Evolutionary conservation across 331 rosid genomes (phyloP).

Genomic region (Spiraea crenata): DNA sequence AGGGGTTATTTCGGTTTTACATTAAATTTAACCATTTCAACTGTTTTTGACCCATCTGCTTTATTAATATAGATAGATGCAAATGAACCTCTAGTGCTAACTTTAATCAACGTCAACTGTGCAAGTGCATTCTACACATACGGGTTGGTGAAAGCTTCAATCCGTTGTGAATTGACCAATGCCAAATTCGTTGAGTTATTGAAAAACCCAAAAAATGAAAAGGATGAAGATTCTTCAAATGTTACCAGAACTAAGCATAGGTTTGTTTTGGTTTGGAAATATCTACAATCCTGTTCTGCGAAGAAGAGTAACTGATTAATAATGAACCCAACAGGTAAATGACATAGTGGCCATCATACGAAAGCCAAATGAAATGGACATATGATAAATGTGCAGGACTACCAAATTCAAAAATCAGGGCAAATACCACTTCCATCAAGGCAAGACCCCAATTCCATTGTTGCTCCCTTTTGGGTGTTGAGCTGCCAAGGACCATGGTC

Average conservation of each 20-base stretch:
- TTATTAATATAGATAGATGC: too few species aligned
- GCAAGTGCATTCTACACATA: slow-evolving; percentile 5
- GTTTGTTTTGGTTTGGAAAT: background rate
- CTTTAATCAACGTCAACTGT: background rate
- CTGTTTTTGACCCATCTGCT: too few species aligned
- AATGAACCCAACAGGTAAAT: slow-evolving; percentile 12
- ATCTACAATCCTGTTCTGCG: background rate
- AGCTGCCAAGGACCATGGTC: slow-evolving; percentile 38
- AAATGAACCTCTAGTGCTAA: background rate
- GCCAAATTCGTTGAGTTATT: background rate
- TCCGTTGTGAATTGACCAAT: background rate
- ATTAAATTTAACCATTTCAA: too few species aligned
- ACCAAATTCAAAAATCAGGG: slow-evolving; percentile 26
- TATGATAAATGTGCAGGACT: slow-evolving; percentile 48
- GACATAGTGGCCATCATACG: slow-evolving; percentile 27
- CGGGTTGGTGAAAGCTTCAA: background rate
- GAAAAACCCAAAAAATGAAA: background rate
- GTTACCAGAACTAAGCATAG: background rate
- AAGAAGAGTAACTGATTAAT: background rate
- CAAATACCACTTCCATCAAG: slow-evolving; percentile 13
- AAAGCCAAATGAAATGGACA: slow-evolving; percentile 54
- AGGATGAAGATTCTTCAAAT: background rate
- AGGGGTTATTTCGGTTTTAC: too few species aligned
- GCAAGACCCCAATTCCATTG: slow-evolving; percentile 24
- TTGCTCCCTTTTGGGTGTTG: slow-evolving; percentile 37